A percentile compares a stretch with the other conserved stretches of the same genome.
phyloP scores from a whole-genome alignment of 768 basidiomycete species.

The Galerina marginata region DNA sequence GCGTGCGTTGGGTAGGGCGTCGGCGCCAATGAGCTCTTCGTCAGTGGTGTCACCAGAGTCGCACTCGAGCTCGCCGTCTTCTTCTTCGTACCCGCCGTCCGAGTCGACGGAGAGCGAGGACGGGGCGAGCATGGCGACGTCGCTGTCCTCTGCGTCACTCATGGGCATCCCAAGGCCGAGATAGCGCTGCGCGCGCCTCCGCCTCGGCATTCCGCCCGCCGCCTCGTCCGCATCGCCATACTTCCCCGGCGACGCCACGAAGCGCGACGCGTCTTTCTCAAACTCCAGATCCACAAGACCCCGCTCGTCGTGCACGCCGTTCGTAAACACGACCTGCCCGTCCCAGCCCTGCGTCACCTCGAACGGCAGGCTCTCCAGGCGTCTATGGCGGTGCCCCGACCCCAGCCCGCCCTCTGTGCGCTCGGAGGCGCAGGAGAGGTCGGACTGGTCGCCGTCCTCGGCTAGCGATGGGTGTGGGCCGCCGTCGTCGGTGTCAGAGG shows the following conservation, averaged over 20 bases:
- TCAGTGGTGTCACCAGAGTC: conserved; percentile 69
- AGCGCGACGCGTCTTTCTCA: conserved; percentile 62
- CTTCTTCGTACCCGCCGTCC: conserved; percentile 55
- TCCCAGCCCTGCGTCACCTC: conserved; percentile 78
- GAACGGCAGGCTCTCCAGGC: conserved; percentile 52
- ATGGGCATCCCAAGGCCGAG: conserved; percentile 1
- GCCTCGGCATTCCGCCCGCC: no score
- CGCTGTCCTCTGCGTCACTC: conserved; percentile 34
- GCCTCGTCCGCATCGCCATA: conserved; percentile 13
- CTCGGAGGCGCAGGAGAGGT: conserved; percentile 36
- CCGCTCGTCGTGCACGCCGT: conserved; percentile 59
- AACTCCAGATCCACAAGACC: conserved; percentile 74
- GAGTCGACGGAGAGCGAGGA: conserved; percentile 3
- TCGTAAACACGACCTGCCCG: conserved; percentile 76
- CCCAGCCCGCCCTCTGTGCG: conserved; percentile 31
- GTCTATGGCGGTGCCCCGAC: conserved; percentile 30
- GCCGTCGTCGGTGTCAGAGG: conserved; percentile 21
- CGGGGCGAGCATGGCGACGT: conserved; percentile 44
- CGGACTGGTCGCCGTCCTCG: conserved; percentile 53
- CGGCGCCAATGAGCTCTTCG: conserved; percentile 80
- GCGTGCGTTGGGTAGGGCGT: conserved; percentile 74
- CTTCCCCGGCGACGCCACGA: conserved; percentile 25
- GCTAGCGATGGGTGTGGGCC: conserved; percentile 34
- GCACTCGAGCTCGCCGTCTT: conserved; percentile 39
- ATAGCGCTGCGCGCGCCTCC: not conserved